Base-by-base conservation (phyloP, 1,284 basidiomycete genomes). In the Puccinia brachypodii region DNA sequence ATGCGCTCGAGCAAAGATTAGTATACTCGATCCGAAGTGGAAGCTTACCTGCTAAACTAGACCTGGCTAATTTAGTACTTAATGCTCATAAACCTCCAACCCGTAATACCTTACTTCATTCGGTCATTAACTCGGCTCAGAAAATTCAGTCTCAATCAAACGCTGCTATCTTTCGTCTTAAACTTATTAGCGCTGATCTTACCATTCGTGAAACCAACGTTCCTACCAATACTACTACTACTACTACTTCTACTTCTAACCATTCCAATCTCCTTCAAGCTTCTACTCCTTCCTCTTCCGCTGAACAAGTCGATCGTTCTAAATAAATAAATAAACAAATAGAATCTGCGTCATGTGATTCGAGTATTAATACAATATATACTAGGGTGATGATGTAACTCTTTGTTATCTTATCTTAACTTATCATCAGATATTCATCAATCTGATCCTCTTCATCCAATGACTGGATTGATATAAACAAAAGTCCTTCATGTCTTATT, bases 161-260 rank as follows among this genome's bases (percentile, higher is more conserved):
- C 13, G 78, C 71, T 6, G 78, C 71, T 13, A 36, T 81, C 14
- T 44, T 66, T 22, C 50, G 78, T 9, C 62, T 81, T 19, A 50
- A 42, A 33, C 44, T 81, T 8, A 73, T 81, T 19, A 31, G 56
- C 9, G 71, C 50, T 16, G 71, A 81, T n/a, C 13, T 81, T n/a
- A 25, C 74, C 42, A 69, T 80, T 13, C 56, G 58, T 22, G 77
- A 80, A 25, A 31, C 60, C 0, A 25, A 36, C 14, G 19, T 28
- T 22, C 36, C 38, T 33, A 19, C 31, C 36, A 62, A 62, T 9
- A 16, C 4, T 13, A 9, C 28, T 25, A 28, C 56, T 25, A 9
- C 31, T 28, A 60, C 56, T n/a, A 16, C 56, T 14, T 28, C 28
- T 9, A 8, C 19, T 47, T 19, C 19, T 47, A 9, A 56, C 22